Evolutionary conservation across 225 moss, liverwort and hornwort species (phyloP), one percentile per base, ranked within the genome.

Genomic region (Physcomitrium patens): DNA sequence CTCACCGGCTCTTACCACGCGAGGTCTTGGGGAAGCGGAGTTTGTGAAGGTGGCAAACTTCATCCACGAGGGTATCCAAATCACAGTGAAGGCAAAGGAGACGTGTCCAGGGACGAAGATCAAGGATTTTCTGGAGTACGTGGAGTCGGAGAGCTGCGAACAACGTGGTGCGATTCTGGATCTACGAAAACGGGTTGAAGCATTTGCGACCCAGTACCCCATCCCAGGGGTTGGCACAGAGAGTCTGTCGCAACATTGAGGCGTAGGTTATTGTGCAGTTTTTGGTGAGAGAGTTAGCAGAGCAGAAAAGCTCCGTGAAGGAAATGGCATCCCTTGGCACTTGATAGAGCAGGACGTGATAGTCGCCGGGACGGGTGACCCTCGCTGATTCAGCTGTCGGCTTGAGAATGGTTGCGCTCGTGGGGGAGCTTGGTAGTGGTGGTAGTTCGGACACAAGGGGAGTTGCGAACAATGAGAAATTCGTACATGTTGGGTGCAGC

Each of bases 1-100:
- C 20, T 82, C 93, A 27, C 93, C 91, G 66, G 95, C 95, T 60
- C 79, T 95, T 27, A 95, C 95, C 70, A 95, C 95, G 46, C 93
- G 93, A 55, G 95, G 93, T 15, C 49, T 93, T 63, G 58, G 75
- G 65, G 86, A 93, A 81, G 65, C 26, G 2, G 93, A 93, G 49
- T 95, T 95, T 50, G 74, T 90, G 68, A 88, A 82, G 77, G 90
- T 95, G 73, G 93, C 95, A 9, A 86, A 95, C 63, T 91, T 91
- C 28, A 81, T 95, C 52, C 86, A 95, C 9, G 93, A 91, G 77
- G 93, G 87, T 10, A 79, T 95, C 24, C 79, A 89, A 74, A 82
- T 93, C 65, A 88, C 90, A 60, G 76, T 87, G 0, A 86, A 85
- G 78, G 93, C 89, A 3, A 95, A 90, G 76, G 64, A 82, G 68